Conservation (phyloP, 441 rosid genomes). For the Pelargonium citronellum region DNA sequence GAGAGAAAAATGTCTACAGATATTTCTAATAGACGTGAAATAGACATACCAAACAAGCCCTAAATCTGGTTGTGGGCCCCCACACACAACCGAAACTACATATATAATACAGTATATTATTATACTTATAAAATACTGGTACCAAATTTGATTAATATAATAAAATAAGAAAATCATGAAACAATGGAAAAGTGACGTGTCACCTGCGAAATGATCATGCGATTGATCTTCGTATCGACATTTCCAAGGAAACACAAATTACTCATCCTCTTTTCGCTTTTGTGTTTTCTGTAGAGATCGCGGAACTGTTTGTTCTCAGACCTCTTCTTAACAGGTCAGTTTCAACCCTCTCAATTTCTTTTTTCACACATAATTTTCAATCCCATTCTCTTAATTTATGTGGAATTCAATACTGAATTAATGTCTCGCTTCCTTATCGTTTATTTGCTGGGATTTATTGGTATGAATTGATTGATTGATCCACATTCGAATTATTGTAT, state of each 20-base stretch:
- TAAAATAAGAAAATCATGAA: too few relatives aligned
- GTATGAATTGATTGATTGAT: conserved; percentile 11
- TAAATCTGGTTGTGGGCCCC: too few relatives aligned
- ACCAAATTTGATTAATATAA: too few relatives aligned
- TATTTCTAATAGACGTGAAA: too few relatives aligned
- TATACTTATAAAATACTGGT: too few relatives aligned
- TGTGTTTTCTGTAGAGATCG: conserved; percentile 19
- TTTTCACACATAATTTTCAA: not conserved
- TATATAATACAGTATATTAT: too few relatives aligned
- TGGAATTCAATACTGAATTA: not conserved
- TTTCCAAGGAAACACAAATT: conserved; percentile 14
- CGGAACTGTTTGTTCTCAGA: conserved; percentile 10
- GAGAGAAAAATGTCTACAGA: too few relatives aligned
- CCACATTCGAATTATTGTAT: conserved; percentile 31
- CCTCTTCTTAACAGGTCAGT: conserved; percentile 11
- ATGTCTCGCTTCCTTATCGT: not conserved
- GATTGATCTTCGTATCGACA: conserved; percentile 12
- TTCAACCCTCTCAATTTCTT: conserved; percentile 14
- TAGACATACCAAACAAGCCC: too few relatives aligned
- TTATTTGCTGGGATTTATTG: conserved; percentile 10
- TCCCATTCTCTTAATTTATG: not conserved
- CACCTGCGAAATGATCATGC: conserved; percentile 1
- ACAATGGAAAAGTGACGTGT: not conserved
- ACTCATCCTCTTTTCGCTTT: not conserved
- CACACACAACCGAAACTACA: too few relatives aligned